phyloP scores from a whole-genome alignment of 1,284 basidiomycete genomes.

The Gymnopus androsaceus region DNA sequence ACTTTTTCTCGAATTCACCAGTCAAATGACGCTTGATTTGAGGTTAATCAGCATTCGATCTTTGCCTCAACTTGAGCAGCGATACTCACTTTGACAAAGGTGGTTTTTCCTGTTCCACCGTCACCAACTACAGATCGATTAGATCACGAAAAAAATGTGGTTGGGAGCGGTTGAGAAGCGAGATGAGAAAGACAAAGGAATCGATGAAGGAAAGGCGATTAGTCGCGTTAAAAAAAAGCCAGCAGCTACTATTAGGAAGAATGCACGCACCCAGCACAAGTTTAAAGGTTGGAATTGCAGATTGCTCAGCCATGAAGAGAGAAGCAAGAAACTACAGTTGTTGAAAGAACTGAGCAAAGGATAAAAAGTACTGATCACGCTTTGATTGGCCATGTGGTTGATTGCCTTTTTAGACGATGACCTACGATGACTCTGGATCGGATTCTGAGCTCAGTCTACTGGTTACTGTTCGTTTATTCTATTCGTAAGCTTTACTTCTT shows the following conservation, averaged over 20 bases:
- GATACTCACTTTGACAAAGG: constrained; percentile 88
- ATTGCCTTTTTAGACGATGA: too few relatives aligned
- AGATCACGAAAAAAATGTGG: constrained; percentile 29
- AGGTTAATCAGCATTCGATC: constrained; percentile 62
- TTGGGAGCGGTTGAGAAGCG: constrained; percentile 20
- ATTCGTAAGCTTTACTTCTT: too few relatives aligned
- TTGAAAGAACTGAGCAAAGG: too few relatives aligned
- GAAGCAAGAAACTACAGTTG: too few relatives aligned
- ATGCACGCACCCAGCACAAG: constrained; percentile 88
- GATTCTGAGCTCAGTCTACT: too few relatives aligned
- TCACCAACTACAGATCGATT: constrained; percentile 75
- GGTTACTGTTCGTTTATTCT: too few relatives aligned
- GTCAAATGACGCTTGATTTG: constrained; percentile 91
- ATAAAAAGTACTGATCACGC: too few relatives aligned
- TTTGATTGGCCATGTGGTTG: too few relatives aligned
- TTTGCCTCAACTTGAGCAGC: constrained; percentile 21
- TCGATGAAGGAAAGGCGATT: constrained; percentile 26
- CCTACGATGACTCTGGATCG: too few relatives aligned
- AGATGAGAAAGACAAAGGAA: constrained; percentile 19
- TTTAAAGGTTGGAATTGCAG: constrained; percentile 88
- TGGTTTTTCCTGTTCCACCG: constrained; percentile 98
- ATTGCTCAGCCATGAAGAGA: background rate
- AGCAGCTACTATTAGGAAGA: background rate
- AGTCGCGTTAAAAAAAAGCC: constrained; percentile 34
- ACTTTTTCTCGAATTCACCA: constrained; percentile 99